Conservation (phyloP, 148 eudicot genomes). For the Drosera capensis region DNA sequence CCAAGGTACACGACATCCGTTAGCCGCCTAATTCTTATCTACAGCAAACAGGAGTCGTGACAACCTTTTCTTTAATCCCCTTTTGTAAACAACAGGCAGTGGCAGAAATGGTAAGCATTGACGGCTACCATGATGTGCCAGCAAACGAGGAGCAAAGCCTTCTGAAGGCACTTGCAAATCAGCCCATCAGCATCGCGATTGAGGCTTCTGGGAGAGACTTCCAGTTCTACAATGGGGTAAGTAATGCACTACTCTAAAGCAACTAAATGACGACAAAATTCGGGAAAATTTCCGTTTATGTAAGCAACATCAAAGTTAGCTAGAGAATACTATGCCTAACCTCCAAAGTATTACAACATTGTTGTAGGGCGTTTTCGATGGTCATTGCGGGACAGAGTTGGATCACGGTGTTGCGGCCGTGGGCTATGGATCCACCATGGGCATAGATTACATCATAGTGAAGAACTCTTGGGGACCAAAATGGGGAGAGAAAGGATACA, state of each 20-base stretch:
- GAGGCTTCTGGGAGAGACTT: slow-evolving; percentile 91
- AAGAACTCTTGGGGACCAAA: slow-evolving; percentile 95
- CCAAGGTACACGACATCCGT: slow-evolving; percentile 26
- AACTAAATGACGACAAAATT: no score
- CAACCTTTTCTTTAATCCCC: no score
- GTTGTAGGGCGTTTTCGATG: slow-evolving; percentile 85
- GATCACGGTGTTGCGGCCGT: slow-evolving; percentile 96
- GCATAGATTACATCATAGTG: slow-evolving; percentile 63
- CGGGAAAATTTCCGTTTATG: neutral
- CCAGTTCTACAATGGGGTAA: slow-evolving; percentile 96
- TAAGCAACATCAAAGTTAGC: neutral
- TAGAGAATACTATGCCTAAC: neutral
- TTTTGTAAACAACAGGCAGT: no score
- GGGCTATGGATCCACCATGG: slow-evolving; percentile 75
- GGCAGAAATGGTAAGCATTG: slow-evolving; percentile 42
- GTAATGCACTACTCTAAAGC: no score
- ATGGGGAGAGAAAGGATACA: slow-evolving; percentile 96
- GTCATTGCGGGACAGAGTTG: slow-evolving; percentile 74
- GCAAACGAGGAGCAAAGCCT: slow-evolving; percentile 57
- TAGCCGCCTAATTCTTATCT: no score
- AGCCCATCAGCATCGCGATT: slow-evolving; percentile 85
- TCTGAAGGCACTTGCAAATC: slow-evolving; percentile 86
- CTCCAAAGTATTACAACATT: neutral
- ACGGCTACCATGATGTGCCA: slow-evolving; percentile 86
- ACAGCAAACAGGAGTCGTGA: no score